Evolutionary conservation across 2,329 filamentous ascomycete genomes (phyloP).

Genomic region (Arthrobotrys musiformis): DNA sequence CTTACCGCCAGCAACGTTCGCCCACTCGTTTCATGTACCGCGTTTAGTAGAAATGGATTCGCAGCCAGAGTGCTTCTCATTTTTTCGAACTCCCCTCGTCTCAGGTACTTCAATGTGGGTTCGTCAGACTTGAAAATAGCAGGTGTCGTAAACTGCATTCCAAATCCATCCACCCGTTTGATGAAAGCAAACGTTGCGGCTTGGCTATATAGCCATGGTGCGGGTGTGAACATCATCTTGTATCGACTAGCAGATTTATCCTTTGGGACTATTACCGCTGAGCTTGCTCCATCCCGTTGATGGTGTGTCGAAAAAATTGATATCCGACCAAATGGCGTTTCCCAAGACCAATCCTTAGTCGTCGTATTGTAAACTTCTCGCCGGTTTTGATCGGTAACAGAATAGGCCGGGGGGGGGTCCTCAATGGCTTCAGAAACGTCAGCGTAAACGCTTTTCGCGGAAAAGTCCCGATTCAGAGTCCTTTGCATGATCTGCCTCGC

Average conservation of each 20-base stretch:
- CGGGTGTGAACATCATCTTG: slow-evolving; percentile 45
- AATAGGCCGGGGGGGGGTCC: slow-evolving; percentile 41
- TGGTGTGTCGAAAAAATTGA: slow-evolving; percentile 46
- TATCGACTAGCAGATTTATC: slow-evolving; percentile 51
- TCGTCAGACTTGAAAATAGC: slow-evolving; percentile 50
- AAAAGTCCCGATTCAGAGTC: slow-evolving; percentile 33
- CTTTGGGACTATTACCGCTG: slow-evolving; percentile 7
- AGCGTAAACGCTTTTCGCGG: not conserved
- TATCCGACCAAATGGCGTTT: slow-evolving; percentile 50
- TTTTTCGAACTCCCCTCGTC: slow-evolving; percentile 39
- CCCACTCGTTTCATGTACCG: slow-evolving; percentile 41
- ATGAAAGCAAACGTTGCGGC: slow-evolving; percentile 49
- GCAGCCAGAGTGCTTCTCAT: slow-evolving; percentile 26
- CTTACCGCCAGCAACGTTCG: slow-evolving; percentile 43
- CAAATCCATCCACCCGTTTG: slow-evolving; percentile 40
- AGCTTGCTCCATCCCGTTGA: slow-evolving; percentile 16
- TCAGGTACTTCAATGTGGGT: slow-evolving; percentile 35
- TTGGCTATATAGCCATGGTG: slow-evolving; percentile 46
- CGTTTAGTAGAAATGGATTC: slow-evolving; percentile 44
- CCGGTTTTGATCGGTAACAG: not conserved
- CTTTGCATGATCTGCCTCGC: slow-evolving; percentile 46
- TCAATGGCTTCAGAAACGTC: not conserved
- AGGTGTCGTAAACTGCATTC: slow-evolving; percentile 48
- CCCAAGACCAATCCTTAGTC: slow-evolving; percentile 46
- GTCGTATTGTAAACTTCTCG: slow-evolving; percentile 32